Conservation (phyloP, 768 basidiomycete genomes). For the Tylopilus sp. region DNA sequence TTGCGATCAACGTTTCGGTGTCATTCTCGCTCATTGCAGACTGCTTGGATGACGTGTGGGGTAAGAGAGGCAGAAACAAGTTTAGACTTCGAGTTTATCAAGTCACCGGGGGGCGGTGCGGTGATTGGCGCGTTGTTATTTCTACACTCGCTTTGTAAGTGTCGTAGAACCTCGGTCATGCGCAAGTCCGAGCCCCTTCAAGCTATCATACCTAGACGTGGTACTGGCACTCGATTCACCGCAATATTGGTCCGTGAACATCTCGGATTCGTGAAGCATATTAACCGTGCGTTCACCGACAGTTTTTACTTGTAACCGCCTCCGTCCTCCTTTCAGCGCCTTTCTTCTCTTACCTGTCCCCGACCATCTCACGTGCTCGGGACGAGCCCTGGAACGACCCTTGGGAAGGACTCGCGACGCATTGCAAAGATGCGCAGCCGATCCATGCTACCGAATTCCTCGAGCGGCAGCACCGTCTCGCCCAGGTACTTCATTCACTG, state of each 20-base stretch:
- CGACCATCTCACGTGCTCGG: background rate
- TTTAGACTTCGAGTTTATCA: no score
- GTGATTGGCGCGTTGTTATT: no score
- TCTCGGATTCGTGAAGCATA: background rate
- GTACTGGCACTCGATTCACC: background rate
- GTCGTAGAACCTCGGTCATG: conserved; percentile 8
- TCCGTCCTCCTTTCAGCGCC: background rate
- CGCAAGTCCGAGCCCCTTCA: background rate
- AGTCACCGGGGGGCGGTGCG: conserved; percentile 3
- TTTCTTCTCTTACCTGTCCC: background rate
- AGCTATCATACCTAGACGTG: background rate
- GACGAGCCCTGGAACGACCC: conserved; percentile 15
- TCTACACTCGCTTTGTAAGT: no score
- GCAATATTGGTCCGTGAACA: conserved; percentile 11
- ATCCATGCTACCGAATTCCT: conserved; percentile 46
- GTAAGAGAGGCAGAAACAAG: background rate
- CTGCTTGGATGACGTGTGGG: background rate
- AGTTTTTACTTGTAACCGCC: conserved; percentile 14
- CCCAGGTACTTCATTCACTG: conserved; percentile 43
- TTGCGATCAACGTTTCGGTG: conserved; percentile 66
- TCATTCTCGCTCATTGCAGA: conserved; percentile 36
- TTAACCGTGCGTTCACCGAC: background rate
- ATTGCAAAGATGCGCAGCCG: conserved; percentile 49
- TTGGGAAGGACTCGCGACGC: conserved; percentile 30
- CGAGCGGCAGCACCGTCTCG: conserved; percentile 52